Conservation (phyloP, 352 stramenopile genomes). For the Phytophthora pinifolia region DNA sequence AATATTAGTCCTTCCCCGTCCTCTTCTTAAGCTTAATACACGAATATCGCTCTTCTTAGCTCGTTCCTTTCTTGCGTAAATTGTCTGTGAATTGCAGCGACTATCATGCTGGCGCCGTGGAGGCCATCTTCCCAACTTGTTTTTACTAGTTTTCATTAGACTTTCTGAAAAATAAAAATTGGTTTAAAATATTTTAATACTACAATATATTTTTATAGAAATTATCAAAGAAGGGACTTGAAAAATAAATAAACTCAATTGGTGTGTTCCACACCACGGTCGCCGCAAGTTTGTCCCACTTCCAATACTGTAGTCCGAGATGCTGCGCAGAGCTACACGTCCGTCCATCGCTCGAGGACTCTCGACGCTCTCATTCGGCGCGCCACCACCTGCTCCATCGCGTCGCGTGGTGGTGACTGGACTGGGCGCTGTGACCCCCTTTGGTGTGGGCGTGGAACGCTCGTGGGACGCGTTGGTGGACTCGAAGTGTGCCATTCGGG, state of each 20-base stretch:
- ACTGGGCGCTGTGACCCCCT: slow-evolving; percentile 89
- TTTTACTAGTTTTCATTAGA: too few relatives aligned
- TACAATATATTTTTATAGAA: too few relatives aligned
- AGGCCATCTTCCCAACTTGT: slow-evolving; percentile 83
- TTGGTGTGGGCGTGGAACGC: slow-evolving; percentile 81
- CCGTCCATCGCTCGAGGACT: slow-evolving; percentile 34
- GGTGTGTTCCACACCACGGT: slow-evolving; percentile 13
- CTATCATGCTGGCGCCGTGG: slow-evolving; percentile 94
- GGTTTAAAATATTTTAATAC: too few relatives aligned
- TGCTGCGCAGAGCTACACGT: slow-evolving; percentile 18
- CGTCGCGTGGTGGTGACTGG: slow-evolving; percentile 92
- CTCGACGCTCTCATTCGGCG: slow-evolving; percentile 66
- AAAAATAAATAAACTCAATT: not conserved
- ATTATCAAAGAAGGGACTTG: too few relatives aligned
- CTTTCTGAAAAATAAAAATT: too few relatives aligned
- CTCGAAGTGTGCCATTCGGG: slow-evolving; percentile 75
- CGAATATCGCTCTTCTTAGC: too few relatives aligned
- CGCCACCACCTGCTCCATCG: slow-evolving; percentile 52
- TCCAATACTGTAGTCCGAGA: slow-evolving; percentile 9
- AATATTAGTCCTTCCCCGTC: too few relatives aligned
- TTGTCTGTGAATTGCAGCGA: too few relatives aligned
- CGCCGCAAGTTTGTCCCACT: not conserved
- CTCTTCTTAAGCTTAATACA: too few relatives aligned
- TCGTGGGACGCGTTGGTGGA: slow-evolving; percentile 84
- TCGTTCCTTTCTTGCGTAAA: too few relatives aligned